A percentile compares a stretch with the other conserved stretches of the same genome.
phyloP scores from a whole-genome alignment of 345 rosid species.

The Hypericum androsaemum region DNA sequence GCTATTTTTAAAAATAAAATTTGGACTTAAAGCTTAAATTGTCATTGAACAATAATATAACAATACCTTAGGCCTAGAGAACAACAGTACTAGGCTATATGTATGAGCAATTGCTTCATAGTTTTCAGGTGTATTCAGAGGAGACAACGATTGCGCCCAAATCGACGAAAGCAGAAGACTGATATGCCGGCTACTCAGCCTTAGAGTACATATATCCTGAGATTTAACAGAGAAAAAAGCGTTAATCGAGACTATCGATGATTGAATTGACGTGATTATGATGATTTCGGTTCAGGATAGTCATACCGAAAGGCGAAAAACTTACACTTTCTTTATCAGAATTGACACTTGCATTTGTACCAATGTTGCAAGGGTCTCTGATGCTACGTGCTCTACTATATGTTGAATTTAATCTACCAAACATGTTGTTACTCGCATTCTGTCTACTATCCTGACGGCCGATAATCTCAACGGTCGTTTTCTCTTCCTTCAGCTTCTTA shows the following conservation, averaged over 20 bases:
- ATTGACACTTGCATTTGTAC: constrained; percentile 16
- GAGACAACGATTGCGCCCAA: constrained; percentile 90
- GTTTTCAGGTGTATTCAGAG: constrained; percentile 76
- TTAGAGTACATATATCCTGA: constrained; percentile 60
- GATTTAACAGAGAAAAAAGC: constrained; percentile 6
- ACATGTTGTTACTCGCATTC: constrained; percentile 31
- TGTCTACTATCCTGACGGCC: constrained; percentile 26
- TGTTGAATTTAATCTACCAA: constrained; percentile 47
- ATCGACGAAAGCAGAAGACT: constrained; percentile 83
- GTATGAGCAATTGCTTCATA: constrained; percentile 94
- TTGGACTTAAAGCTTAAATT: too few species aligned
- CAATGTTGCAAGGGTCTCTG: constrained; percentile 17
- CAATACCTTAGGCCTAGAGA: constrained; percentile 83
- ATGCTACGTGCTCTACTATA: constrained; percentile 33
- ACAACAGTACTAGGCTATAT: constrained; percentile 75
- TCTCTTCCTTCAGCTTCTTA: constrained; percentile 69
- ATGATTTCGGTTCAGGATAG: background rate
- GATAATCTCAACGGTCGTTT: constrained; percentile 26
- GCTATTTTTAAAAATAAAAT: too few species aligned
- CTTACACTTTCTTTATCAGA: constrained; percentile 41
- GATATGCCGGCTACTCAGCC: constrained; percentile 91
- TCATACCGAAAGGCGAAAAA: constrained; percentile 5
- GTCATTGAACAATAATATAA: background rate
- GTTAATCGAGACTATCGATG: background rate
- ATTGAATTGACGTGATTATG: background rate